Evolutionary conservation across 2,329 filamentous ascomycete genomes (phyloP).

Genomic region (Chalara sp.): DNA sequence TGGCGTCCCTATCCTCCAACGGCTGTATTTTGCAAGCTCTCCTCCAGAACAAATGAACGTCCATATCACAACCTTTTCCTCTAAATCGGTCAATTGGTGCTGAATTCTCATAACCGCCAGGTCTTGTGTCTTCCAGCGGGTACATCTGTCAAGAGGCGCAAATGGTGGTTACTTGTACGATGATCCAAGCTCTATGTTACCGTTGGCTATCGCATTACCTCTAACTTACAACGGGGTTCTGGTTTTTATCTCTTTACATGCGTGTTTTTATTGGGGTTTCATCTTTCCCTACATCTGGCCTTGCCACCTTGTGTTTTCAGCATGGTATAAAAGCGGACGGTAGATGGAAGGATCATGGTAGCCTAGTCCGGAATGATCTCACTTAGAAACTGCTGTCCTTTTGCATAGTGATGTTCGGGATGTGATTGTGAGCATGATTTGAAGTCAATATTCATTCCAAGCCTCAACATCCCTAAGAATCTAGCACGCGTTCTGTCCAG

Average conservation of each 20-base stretch:
- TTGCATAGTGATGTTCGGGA: no score
- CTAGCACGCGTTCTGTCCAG: no score
- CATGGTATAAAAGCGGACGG: slow-evolving; percentile 29
- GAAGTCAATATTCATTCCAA: no score
- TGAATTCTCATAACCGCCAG: slow-evolving; percentile 20
- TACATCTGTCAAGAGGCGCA: slow-evolving; percentile 28
- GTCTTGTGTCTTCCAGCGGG: slow-evolving; percentile 26
- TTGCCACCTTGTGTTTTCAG: slow-evolving; percentile 27
- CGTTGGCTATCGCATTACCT: slow-evolving; percentile 23
- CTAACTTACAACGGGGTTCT: slow-evolving; percentile 16
- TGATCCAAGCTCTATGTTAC: slow-evolving; percentile 24
- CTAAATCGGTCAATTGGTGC: slow-evolving; percentile 25
- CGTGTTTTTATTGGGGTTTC: slow-evolving; percentile 19
- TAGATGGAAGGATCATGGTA: slow-evolving; percentile 29
- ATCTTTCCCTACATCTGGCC: slow-evolving; percentile 24
- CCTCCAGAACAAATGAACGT: slow-evolving; percentile 24
- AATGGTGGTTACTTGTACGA: slow-evolving; percentile 29
- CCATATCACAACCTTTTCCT: slow-evolving; percentile 23
- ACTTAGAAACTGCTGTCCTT: no score
- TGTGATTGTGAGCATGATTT: no score
- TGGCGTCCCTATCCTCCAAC: slow-evolving; percentile 7
- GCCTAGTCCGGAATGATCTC: slow-evolving; percentile 26
- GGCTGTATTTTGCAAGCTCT: slow-evolving; percentile 21
- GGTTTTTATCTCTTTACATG: slow-evolving; percentile 19
- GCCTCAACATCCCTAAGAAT: no score